These are phyloP conservation scores for Neurospora sp. DNA, from an alignment of 495 filamentous ascomycete genomes.

Conservation along the genomic window DNA sequence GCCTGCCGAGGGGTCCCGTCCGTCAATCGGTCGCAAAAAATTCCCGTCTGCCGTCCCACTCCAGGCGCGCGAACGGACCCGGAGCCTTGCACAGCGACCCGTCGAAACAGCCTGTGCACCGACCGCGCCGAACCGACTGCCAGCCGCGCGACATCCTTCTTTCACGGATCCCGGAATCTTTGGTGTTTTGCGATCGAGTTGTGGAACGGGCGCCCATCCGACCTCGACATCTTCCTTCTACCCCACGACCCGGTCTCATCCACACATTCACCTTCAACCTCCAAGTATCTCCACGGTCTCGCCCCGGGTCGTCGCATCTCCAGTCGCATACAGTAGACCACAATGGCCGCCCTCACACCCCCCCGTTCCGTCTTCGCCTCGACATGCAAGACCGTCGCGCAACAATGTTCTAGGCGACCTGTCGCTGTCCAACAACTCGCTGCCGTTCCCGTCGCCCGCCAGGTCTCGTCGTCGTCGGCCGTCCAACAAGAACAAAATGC, in stretches of 20 bases:
- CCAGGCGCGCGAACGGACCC: not conserved
- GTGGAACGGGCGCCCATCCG: not conserved
- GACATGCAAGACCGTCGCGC: constrained; percentile 6
- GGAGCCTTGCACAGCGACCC: constrained; percentile 1
- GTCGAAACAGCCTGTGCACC: not conserved
- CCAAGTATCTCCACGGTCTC: not conserved
- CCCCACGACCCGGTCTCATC: not conserved
- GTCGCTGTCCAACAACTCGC: constrained; percentile 5
- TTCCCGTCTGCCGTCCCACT: not conserved
- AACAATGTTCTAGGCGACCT: constrained; percentile 9
- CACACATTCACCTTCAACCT: not conserved
- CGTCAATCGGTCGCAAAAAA: not conserved
- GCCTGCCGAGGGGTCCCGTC: not conserved
- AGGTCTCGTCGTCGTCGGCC: constrained; percentile 11
- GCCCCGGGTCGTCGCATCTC: not conserved
- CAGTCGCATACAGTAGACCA: not conserved
- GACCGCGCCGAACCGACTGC: not conserved
- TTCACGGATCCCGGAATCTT: not conserved
- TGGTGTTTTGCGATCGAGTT: not conserved
- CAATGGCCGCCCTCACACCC: constrained; percentile 21
- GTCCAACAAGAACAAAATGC: constrained; percentile 1
- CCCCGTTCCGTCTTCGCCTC: constrained; percentile 18
- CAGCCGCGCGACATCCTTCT: not conserved
- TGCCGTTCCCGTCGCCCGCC: constrained; percentile 5
- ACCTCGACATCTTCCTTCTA: not conserved